A percentile compares a stretch with the other conserved stretches of the same genome.
Evolutionary conservation across 2,329 filamentous ascomycete genomes (phyloP).

Genomic region (Penicillium glabrum): DNA sequence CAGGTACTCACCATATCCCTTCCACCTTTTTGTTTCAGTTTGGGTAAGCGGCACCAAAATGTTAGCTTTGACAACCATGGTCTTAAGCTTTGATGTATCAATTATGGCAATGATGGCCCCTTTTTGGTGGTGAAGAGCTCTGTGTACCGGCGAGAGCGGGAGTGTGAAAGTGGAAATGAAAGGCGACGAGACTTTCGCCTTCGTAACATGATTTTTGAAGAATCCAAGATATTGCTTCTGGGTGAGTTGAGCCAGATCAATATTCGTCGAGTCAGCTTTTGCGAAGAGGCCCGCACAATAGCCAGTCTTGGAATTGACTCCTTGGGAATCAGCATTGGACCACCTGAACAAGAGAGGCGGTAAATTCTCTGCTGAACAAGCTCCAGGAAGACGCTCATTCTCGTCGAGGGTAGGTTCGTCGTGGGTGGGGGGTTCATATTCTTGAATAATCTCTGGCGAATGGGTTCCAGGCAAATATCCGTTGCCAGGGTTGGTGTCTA

Average conservation of each 20-base stretch:
- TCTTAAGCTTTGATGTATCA: slow-evolving; percentile 26
- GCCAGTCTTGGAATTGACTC: slow-evolving; percentile 25
- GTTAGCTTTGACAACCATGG: slow-evolving; percentile 27
- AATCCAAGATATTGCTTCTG: slow-evolving; percentile 18
- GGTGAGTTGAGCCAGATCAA: slow-evolving; percentile 10
- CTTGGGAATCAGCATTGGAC: slow-evolving; percentile 31
- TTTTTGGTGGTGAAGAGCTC: slow-evolving; percentile 24
- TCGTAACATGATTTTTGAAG: slow-evolving; percentile 27
- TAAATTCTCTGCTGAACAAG: slow-evolving; percentile 2
- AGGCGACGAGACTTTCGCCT: slow-evolving; percentile 20
- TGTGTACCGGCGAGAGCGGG: slow-evolving; percentile 32
- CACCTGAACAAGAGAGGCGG: slow-evolving; percentile 37
- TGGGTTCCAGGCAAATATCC: not conserved
- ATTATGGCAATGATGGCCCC: slow-evolving; percentile 31
- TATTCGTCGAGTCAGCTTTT: slow-evolving; percentile 3
- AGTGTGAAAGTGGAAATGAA: slow-evolving; percentile 35
- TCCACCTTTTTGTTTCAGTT: slow-evolving; percentile 10
- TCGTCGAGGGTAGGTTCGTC: not conserved
- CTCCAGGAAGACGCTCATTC: not conserved
- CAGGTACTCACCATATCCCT: slow-evolving; percentile 35
- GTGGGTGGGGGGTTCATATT: too few relatives aligned
- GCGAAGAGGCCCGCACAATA: slow-evolving; percentile 31
- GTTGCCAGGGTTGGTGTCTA: not conserved
- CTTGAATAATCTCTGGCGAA: not conserved
- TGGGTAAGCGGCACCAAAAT: slow-evolving; percentile 19